These are phyloP conservation scores for Citeromyces nyonsensis DNA, from an alignment of 805 yeast genomes.

Conservation along the genomic window DNA sequence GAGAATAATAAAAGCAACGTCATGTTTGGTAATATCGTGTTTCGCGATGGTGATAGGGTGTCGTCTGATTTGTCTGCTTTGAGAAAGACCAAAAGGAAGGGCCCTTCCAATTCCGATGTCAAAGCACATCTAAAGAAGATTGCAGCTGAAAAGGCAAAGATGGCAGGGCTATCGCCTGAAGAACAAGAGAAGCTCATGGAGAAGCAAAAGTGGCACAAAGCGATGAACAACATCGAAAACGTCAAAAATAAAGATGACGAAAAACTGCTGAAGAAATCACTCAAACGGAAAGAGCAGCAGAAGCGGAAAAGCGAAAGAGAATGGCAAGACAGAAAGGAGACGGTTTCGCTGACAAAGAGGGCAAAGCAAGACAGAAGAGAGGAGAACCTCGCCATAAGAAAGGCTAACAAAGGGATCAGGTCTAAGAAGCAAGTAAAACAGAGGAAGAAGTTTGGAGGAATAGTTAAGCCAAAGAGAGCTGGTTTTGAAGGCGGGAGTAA, in stretches of 20 bases:
- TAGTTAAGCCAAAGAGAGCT: constrained; percentile 40
- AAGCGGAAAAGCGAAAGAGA: constrained; percentile 80
- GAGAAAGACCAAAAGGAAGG: constrained; percentile 54
- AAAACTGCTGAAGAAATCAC: constrained; percentile 67
- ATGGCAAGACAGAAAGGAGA: constrained; percentile 83
- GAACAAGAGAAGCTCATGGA: constrained; percentile 46
- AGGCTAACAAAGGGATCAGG: constrained; percentile 72
- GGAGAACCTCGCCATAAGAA: constrained; percentile 75
- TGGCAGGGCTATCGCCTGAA: constrained; percentile 42
- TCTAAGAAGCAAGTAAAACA: constrained; percentile 60
- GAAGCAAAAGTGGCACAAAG: constrained; percentile 74
- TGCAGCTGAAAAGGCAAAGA: constrained; percentile 56
- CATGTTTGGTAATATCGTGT: constrained; percentile 68
- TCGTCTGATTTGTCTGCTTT: constrained; percentile 54
- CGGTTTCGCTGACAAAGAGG: constrained; percentile 58
- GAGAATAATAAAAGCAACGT: constrained; percentile 21
- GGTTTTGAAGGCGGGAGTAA: constrained; percentile 68
- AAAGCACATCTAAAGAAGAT: constrained; percentile 67
- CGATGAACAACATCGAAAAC: constrained; percentile 81
- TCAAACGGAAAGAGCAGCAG: constrained; percentile 68
- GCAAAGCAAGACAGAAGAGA: constrained; percentile 80
- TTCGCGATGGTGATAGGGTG: constrained; percentile 67
- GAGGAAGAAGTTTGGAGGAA: constrained; percentile 46
- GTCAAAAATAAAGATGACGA: constrained; percentile 82
- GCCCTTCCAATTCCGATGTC: constrained; percentile 75